Percentiles rank a stretch among this genome's conserved stretches.
These are phyloP conservation scores for Epichloe coenophiala DNA, from an alignment of 2,329 filamentous ascomycete genomes.

Conservation along the genomic window DNA sequence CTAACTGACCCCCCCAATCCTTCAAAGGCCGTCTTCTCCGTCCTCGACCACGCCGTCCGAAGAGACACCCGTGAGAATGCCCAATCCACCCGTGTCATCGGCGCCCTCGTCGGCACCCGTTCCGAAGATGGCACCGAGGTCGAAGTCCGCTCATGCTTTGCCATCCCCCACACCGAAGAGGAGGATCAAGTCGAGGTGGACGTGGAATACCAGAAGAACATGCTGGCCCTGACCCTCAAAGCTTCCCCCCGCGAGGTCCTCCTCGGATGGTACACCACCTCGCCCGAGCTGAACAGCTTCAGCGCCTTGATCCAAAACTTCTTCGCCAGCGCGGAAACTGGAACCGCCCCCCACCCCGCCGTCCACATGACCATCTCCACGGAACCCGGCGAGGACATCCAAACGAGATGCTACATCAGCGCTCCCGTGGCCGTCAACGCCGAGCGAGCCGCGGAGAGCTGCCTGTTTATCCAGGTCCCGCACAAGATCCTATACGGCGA, in stretches of 20 bases:
- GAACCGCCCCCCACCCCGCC: slow-evolving; percentile 96
- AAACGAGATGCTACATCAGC: slow-evolving; percentile 87
- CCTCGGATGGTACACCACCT: slow-evolving; percentile 97
- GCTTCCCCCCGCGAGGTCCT: slow-evolving; percentile 83
- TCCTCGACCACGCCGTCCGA: slow-evolving; percentile 89
- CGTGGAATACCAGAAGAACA: slow-evolving; percentile 99
- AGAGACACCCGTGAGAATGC: slow-evolving; percentile 54
- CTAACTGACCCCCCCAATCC: slow-evolving; percentile 1
- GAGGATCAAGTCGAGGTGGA: slow-evolving; percentile 98
- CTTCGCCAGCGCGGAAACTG: slow-evolving; percentile 92
- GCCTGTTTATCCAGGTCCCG: slow-evolving; percentile 93
- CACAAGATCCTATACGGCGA: slow-evolving; percentile 88
- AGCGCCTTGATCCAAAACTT: slow-evolving; percentile 97
- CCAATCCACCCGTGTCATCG: slow-evolving; percentile 91
- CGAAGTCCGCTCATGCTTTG: slow-evolving; percentile 91
- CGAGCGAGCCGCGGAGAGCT: slow-evolving; percentile 89
- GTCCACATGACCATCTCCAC: slow-evolving; percentile 93
- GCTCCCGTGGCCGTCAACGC: slow-evolving; percentile 89
- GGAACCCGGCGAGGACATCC: slow-evolving; percentile 74
- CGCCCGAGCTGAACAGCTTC: slow-evolving; percentile 94
- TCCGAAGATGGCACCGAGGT: slow-evolving; percentile 96
- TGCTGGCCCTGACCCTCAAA: slow-evolving; percentile 89
- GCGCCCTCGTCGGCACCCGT: slow-evolving; percentile 81
- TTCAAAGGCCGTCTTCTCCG: slow-evolving; percentile 51
- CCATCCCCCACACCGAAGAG: slow-evolving; percentile 95